These are phyloP conservation scores for Nigrograna mackinnonii DNA, from an alignment of 2,329 filamentous ascomycete species.

Conservation along the genomic window DNA sequence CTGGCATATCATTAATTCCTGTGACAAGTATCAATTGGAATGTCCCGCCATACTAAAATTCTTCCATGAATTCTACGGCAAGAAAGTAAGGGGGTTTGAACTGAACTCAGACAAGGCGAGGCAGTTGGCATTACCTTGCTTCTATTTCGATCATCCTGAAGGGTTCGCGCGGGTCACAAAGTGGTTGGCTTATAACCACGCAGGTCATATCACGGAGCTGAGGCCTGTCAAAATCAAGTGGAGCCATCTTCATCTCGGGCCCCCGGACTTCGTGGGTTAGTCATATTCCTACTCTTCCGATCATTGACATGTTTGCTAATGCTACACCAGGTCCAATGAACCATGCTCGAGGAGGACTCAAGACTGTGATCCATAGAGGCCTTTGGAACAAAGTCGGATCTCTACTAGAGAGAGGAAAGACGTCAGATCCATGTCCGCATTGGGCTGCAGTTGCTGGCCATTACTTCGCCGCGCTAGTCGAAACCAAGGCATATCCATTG, in stretches of 20 bases:
- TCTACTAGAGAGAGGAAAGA: constrained; percentile 4
- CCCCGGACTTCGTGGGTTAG: constrained; percentile 22
- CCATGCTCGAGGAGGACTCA: constrained; percentile 19
- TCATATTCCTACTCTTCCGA: constrained; percentile 1
- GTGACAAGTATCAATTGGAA: constrained; percentile 7
- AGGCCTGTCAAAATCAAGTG: constrained; percentile 21
- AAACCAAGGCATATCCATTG: constrained; percentile 17
- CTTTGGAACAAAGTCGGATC: constrained; percentile 16
- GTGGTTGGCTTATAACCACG: constrained; percentile 34
- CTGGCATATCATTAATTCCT: constrained; percentile 9
- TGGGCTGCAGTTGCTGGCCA: constrained; percentile 17
- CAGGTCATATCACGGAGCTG: constrained; percentile 26
- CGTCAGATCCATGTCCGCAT: constrained; percentile 8
- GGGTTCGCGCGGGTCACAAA: constrained; percentile 30
- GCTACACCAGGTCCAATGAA: constrained; percentile 20
- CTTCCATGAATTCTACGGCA: background rate
- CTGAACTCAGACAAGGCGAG: background rate
- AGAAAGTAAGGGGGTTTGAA: too few relatives aligned
- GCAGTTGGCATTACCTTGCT: constrained; percentile 28
- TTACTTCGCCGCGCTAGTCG: constrained; percentile 15
- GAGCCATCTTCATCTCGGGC: constrained; percentile 13
- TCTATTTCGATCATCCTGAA: constrained; percentile 28
- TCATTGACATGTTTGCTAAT: background rate
- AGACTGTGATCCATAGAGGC: constrained; percentile 11
- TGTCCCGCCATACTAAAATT: background rate